Conservation (phyloP, 139 green algal genomes). For the Picochlorum sp. region DNA sequence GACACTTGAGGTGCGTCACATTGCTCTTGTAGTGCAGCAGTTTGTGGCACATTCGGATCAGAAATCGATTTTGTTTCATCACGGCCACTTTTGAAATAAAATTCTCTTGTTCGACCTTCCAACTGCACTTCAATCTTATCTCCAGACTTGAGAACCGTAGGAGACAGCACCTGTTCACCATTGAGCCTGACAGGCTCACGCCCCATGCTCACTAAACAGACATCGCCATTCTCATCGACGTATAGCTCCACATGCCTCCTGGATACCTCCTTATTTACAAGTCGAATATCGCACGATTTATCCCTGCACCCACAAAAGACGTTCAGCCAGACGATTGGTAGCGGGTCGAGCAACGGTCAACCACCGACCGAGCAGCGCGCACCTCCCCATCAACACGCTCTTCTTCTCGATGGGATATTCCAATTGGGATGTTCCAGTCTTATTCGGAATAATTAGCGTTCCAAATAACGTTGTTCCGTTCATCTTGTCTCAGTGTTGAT, state of each 20-base stretch:
- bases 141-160: slow-evolving; percentile 22
- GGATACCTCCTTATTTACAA: slow-evolving; percentile 30
- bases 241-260: slow-evolving; percentile 29
- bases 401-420: slow-evolving; percentile 28
- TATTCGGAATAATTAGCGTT: slow-evolving; percentile 18
- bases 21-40: too few species aligned
- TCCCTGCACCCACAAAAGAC: slow-evolving; percentile 22
- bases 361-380: background rate
- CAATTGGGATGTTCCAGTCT: slow-evolving; percentile 14
- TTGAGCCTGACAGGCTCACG: slow-evolving; percentile 29
- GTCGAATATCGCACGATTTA: slow-evolving; percentile 30
- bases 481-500: background rate
- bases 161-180: slow-evolving; percentile 7
- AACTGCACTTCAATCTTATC: slow-evolving; percentile 36
- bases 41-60: background rate
- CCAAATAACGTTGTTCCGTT: slow-evolving; percentile 2
- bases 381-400: slow-evolving; percentile 24
- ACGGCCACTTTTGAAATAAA: slow-evolving; percentile 12
- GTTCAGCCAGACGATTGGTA: background rate
- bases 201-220: slow-evolving; percentile 27
- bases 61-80: background rate
- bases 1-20: too few species aligned
- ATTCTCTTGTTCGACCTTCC: slow-evolving; percentile 22
- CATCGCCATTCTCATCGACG: slow-evolving; percentile 18
- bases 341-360: background rate